Evolutionary conservation across 371 early-diverging fungal genomes (phyloP).

Genomic region (Batkoa obscura): DNA sequence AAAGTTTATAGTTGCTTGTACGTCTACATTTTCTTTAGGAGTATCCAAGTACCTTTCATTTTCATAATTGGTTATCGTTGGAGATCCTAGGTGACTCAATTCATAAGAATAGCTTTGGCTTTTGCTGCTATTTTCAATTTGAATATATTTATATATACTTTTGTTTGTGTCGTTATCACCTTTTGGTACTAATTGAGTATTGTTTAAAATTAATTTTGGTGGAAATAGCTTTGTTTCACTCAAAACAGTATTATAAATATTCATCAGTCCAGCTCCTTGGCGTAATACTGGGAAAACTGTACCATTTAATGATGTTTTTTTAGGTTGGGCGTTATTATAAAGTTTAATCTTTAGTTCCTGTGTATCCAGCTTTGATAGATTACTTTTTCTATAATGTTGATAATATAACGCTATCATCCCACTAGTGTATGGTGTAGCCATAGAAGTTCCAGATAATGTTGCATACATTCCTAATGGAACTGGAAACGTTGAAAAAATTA

Average conservation of each 20-base stretch:
- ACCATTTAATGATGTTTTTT: conserved; percentile 12
- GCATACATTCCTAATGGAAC: conserved; percentile 25
- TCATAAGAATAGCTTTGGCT: no score
- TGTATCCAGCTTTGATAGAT: not conserved
- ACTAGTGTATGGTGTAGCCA: conserved; percentile 55
- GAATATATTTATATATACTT: no score
- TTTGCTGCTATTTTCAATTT: no score
- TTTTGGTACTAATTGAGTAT: conserved; percentile 16
- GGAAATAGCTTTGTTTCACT: conserved; percentile 31
- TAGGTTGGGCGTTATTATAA: conserved; percentile 30
- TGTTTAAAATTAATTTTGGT: conserved; percentile 37
- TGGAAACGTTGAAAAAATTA: conserved; percentile 50
- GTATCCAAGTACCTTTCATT: no score
- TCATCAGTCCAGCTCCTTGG: conserved; percentile 58
- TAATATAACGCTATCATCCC: conserved; percentile 41
- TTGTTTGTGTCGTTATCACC: no score
- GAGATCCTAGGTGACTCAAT: no score
- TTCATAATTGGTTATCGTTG: no score
- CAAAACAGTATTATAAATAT: conserved; percentile 32
- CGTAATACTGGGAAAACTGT: conserved; percentile 25
- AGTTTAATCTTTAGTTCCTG: conserved; percentile 14
- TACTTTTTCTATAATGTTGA: conserved; percentile 14
- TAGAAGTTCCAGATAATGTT: conserved; percentile 36
- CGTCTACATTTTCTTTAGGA: no score
- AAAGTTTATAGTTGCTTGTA: no score